phyloP scores from a whole-genome alignment of 208 protist species.

The Trypanosoma cruzi region DNA sequence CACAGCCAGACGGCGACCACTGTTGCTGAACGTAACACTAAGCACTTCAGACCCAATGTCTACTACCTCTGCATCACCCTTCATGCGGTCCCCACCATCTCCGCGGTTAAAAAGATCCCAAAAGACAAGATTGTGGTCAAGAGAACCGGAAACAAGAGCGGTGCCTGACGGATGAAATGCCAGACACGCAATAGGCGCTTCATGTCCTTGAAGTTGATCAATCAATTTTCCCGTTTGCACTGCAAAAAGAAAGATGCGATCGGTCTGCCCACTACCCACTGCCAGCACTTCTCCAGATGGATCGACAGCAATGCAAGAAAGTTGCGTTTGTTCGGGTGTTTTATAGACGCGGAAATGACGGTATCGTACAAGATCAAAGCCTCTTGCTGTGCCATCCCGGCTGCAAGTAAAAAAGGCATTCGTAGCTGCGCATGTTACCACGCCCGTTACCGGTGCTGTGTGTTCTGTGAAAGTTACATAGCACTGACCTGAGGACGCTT shows the following conservation, averaged over 20 bases:
- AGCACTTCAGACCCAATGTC: slow-evolving; percentile 85
- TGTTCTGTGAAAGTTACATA: slow-evolving; percentile 95
- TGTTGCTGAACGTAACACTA: slow-evolving; percentile 83
- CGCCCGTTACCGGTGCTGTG: slow-evolving; percentile 81
- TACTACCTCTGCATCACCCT: slow-evolving; percentile 82
- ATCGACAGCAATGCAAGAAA: slow-evolving; percentile 93
- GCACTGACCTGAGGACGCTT: slow-evolving; percentile 87
- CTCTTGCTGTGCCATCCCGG: slow-evolving; percentile 90
- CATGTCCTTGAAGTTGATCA: slow-evolving; percentile 91
- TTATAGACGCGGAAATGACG: slow-evolving; percentile 91
- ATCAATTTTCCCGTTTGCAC: slow-evolving; percentile 91
- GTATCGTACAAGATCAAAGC: slow-evolving; percentile 92
- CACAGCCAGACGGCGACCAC: slow-evolving; percentile 83
- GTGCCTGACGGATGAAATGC: slow-evolving; percentile 91
- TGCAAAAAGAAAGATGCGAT: slow-evolving; percentile 92
- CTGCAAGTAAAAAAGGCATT: slow-evolving; percentile 93
- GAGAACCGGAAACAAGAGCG: slow-evolving; percentile 79
- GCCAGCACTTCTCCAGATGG: slow-evolving; percentile 91
- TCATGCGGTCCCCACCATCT: slow-evolving; percentile 85
- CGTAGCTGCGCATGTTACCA: slow-evolving; percentile 75
- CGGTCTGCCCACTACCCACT: slow-evolving; percentile 76
- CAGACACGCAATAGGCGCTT: slow-evolving; percentile 84
- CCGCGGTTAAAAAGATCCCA: slow-evolving; percentile 92
- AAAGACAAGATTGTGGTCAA: slow-evolving; percentile 89
- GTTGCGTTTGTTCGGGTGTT: slow-evolving; percentile 73